Base-by-base conservation (phyloP, 345 rosid genomes). In the Hibiscus syriacus region DNA sequence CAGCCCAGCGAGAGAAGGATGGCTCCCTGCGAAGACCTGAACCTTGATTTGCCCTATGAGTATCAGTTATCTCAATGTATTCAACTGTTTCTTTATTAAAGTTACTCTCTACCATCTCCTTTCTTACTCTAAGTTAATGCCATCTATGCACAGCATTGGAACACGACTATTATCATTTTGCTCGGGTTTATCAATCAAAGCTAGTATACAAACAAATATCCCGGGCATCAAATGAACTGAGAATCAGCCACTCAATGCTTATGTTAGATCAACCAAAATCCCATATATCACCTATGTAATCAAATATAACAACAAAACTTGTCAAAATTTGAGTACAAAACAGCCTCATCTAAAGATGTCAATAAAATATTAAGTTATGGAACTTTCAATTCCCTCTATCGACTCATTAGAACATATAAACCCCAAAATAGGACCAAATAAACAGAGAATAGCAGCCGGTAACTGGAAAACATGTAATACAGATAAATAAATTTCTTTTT, bases 1-100 rank as follows among this genome's bases (percentile, higher is more conserved):
- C 60, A 14, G 74, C 75, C 84, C 82, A 79, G 64, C 76, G 30
- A 12, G 82, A 82, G 80, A 84, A 85, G 8, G 83, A 82, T 10
- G 80, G 79, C 27, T 80, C 84, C 70, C 77, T 72, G 46, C 23
- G 74, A 34, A 79, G 69, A 66, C 73, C 62, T 14, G 64, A 70
- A 66, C 36, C 74, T 62, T 57, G 73, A 71, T 32, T 78, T 58
- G 57, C 71, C 70, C 73, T 52, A 32, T 38, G 69, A 73, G 34
- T 71, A 72, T 54, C 67, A 46, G 39, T 50, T 19, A 55, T 55
- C 69, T 46, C 57, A 0, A 61, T 26, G 60, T 74, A 53, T 63
- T 64, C 74, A 50, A 55, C 72, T 49, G 56, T 67, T 65, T 69
- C 64, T 34, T 56, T 56, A 70, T 26, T 50, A 45, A 48, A 67